Percentiles rank a stretch among this genome's conserved stretches.
Evolutionary conservation across 306 rosid genomes (phyloP).

Genomic region (Mucuna pruriens): DNA sequence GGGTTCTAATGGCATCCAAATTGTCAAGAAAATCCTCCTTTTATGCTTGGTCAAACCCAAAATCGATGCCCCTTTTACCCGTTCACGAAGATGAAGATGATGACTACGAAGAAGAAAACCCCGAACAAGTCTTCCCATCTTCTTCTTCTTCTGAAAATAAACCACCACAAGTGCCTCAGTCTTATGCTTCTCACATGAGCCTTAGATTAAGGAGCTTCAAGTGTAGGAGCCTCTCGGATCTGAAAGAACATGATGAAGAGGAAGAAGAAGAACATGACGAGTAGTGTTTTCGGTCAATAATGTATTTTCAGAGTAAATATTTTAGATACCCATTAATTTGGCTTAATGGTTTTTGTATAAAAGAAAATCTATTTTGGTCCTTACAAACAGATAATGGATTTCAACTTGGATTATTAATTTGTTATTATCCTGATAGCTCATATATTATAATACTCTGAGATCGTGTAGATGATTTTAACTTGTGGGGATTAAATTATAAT

Average conservation of each 20-base stretch:
- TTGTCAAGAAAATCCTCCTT: conserved; percentile 62
- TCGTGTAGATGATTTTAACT: background rate
- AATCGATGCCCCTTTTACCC: conserved; percentile 81
- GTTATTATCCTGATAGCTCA: background rate
- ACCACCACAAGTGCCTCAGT: conserved; percentile 16
- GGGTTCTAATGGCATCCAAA: conserved; percentile 64
- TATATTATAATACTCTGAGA: background rate
- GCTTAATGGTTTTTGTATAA: background rate
- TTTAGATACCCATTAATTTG: background rate
- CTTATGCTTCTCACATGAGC: conserved; percentile 40
- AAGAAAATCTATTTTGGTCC: background rate
- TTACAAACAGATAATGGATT: background rate
- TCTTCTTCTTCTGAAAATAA: conserved; percentile 39
- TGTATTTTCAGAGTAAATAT: background rate
- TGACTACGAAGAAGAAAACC: background rate
- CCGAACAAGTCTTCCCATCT: background rate
- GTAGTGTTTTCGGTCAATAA: background rate
- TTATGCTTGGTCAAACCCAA: conserved; percentile 65
- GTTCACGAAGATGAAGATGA: conserved; percentile 50
- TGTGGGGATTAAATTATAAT: background rate
- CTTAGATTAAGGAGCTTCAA: conserved; percentile 60
- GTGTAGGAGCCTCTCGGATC: conserved; percentile 71
- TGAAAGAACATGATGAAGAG: conserved; percentile 57
- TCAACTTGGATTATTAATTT: background rate
- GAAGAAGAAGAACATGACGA: conserved; percentile 32